Base-by-base conservation (phyloP, 495 filamentous ascomycete species). In the Podospora anserina region DNA sequence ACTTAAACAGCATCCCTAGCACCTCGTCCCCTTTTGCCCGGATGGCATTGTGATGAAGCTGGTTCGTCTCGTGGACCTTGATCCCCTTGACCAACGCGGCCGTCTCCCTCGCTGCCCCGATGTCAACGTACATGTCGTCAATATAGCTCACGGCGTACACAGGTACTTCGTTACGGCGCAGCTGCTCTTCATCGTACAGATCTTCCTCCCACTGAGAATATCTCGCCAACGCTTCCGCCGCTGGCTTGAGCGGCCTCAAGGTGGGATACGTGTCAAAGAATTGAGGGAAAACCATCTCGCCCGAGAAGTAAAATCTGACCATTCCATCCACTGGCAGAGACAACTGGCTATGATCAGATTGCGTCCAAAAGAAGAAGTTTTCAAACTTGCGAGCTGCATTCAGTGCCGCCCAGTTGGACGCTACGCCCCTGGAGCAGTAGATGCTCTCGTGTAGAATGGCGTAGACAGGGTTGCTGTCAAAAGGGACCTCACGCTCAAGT, bases 51-150 rank as follows among this genome's bases (percentile, higher is more conserved):
- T 98, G 94, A 70, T 94, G 93, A 84, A 96, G 84, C 19, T 82
- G 80, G 75, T 96, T 97, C 67, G 93, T 97, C 73, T 95, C 87
- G 69, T 89, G 92, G 57, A 89, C 89, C 80, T 93, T 92, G 71
- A 86, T 89, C 0, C 88, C 89, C 75, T 86, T 88, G 75, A 98
- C 91, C 79, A 87, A 87, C 32, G 80, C 77, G 15, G 91, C 93
- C 28, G 94, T 95, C 69, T 88, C 89, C 66, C 86, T 80, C 0
- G 91, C 86, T 11, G 92, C 77, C 27, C 89, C 88, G 69, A 85
- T 91, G 70, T 94, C 89, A 34, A 98, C 94, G 72, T 96, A 97
- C 93, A 98, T 97, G 77, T 98, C 94, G 66, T 97, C 91, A 0
- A 92, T 74, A 67, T 89, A 98, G n/a, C 85, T 88, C 0, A 91